phyloP scores from a whole-genome alignment of 331 rosid genomes.

The Prunus yedoensis region DNA sequence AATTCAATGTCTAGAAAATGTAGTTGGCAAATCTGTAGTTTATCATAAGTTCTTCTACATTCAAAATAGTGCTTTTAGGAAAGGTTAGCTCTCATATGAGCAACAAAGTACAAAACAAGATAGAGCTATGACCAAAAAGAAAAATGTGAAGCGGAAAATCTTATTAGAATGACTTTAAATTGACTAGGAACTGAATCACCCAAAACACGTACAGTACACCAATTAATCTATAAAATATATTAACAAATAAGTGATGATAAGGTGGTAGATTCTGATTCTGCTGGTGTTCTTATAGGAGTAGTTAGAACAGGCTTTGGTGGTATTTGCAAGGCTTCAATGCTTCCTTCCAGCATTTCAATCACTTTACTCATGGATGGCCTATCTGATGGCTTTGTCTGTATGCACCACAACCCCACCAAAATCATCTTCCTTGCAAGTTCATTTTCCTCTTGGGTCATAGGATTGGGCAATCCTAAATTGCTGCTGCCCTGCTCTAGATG shows the following conservation, averaged over 20 bases:
- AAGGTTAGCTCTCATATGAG: too few relatives aligned
- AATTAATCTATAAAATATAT: too few relatives aligned
- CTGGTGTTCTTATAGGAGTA: slow-evolving; percentile 25
- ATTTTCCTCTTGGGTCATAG: slow-evolving; percentile 20
- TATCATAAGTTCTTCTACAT: too few relatives aligned
- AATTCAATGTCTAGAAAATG: too few relatives aligned
- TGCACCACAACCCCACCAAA: slow-evolving; percentile 49
- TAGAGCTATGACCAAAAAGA: too few relatives aligned
- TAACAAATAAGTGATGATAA: not conserved
- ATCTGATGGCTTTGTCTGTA: slow-evolving; percentile 37
- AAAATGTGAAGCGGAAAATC: too few relatives aligned
- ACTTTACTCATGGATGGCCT: slow-evolving; percentile 45
- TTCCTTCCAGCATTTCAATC: slow-evolving; percentile 48
- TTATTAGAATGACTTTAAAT: too few relatives aligned
- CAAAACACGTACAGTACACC: too few relatives aligned
- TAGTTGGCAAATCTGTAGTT: too few relatives aligned
- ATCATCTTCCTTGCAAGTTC: slow-evolving; percentile 36
- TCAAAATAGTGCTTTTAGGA: slow-evolving; percentile 5
- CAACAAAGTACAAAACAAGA: too few relatives aligned
- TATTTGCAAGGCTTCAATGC: slow-evolving; percentile 24
- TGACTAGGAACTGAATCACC: too few relatives aligned
- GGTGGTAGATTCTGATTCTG: slow-evolving; percentile 24
- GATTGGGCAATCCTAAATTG: slow-evolving; percentile 5
- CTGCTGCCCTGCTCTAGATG: slow-evolving; percentile 20
- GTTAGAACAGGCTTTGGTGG: slow-evolving; percentile 44